Base-by-base conservation (phyloP, 495 filamentous ascomycete genomes). In the Parachaetomium inaequale region DNA sequence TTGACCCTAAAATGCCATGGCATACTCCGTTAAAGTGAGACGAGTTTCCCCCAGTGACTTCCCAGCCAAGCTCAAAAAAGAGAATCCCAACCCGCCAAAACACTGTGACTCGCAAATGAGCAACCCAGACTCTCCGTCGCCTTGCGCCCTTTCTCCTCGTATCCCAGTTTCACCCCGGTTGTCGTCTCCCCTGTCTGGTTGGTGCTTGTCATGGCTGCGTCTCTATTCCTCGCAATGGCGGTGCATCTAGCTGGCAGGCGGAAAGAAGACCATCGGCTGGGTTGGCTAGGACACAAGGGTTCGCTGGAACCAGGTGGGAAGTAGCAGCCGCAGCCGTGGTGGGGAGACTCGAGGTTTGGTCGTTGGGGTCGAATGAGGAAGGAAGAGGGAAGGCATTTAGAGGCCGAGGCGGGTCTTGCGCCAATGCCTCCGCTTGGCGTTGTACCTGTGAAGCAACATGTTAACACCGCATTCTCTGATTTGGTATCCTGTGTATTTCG, bases 401-500 rank as follows among this genome's bases (percentile, higher is more conserved):
- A 98, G 92, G 69, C 93, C 93, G 83, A 98, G 90, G 72, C 94
- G 89, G 76, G 94, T 98, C 92, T 98, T 97, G 82, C 94, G 91
- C 94, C 94, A 98, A 82, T 98, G 94, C 78, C 94, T 88, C 75
- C 94, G 85, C 88, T 98, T 98, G 70, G 94, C 94, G 85, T 98
- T 98, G 87, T 98, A 98, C 83, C 94, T 98, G 74, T 69, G 58
- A 50, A 38, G 21, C 14, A 25, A 7, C n/a, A 4, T 42, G 60
- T 65, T 34, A 66, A 56, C 51, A 15, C 42, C 32, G 12, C 23
- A n/a, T 36, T 19, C 21, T 38, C 17, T 34, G 21, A 19, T 42
- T 7, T 6, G 46, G 26, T 23, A 52, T 42, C 25, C 42, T 23
- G 19, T 14, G 12, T 36, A 5, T 23, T 50, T 38, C 7, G 17